Conservation (phyloP, 148 eudicot species). For the Chenopodium berlandieri region DNA sequence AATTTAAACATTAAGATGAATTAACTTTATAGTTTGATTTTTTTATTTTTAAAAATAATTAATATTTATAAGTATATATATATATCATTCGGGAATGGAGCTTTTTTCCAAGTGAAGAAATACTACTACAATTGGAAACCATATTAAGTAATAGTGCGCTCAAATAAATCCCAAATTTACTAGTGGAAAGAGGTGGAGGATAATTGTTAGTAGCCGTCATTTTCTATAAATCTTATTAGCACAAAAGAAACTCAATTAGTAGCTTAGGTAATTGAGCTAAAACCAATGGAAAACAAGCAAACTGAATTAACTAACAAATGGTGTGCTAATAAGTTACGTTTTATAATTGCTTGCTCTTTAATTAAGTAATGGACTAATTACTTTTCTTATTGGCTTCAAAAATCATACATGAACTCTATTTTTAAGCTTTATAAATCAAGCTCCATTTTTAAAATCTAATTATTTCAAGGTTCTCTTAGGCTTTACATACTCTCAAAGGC, state of each 20-base stretch:
- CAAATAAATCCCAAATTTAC: constrained; percentile 4
- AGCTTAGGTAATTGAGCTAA: not conserved
- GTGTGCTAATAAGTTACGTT: not conserved
- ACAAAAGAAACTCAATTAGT: not conserved
- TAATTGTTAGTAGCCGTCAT: constrained; percentile 7
- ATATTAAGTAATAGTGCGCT: constrained; percentile 14
- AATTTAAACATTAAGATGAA: not conserved
- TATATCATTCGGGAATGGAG: not conserved
- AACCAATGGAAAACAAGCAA: not conserved
- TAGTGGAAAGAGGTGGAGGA: not conserved
- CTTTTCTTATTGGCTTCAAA: no score
- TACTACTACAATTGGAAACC: constrained; percentile 17
- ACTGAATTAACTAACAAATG: constrained; percentile 13
- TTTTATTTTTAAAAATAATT: no score
- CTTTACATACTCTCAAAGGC: no score
- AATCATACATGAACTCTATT: no score
- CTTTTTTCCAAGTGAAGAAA: constrained; percentile 15
- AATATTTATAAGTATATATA: not conserved
- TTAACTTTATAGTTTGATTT: not conserved
- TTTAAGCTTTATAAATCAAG: not conserved
- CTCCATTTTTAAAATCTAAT: no score
- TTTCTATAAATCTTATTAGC: not conserved
- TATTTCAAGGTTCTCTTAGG: no score
- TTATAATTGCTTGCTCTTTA: constrained; percentile 12
- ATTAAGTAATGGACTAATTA: not conserved